These are phyloP conservation scores for Trichophyton simii DNA, from an alignment of 2,329 filamentous ascomycete genomes.

Conservation along the genomic window DNA sequence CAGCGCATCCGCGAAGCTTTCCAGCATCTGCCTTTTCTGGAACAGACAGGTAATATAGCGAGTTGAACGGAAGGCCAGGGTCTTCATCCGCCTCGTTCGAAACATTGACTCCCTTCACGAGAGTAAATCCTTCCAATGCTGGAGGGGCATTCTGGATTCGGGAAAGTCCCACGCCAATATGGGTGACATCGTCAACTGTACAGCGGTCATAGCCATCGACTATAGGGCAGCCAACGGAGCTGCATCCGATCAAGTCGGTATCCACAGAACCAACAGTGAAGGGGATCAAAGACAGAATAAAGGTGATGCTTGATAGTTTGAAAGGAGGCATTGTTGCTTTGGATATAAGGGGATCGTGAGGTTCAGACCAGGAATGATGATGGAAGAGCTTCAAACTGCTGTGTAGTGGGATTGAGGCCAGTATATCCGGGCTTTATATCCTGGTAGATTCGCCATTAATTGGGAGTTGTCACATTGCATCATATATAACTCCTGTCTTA, in stretches of 20 bases:
- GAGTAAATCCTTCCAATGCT: constrained; percentile 10
- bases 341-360: not conserved
- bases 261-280: not conserved
- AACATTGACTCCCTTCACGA: constrained; percentile 12
- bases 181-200: not conserved
- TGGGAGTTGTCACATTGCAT: not conserved
- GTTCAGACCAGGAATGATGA: too few relatives aligned
- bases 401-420: not conserved
- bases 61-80: constrained; percentile 8
- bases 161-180: not conserved
- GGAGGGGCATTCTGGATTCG: constrained; percentile 7
- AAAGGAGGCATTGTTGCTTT: not conserved
- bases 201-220: not conserved
- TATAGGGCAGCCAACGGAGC: not conserved
- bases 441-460: not conserved
- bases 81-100: not conserved
- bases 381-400: too few relatives aligned
- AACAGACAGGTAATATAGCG: constrained; percentile 13
- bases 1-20: constrained; percentile 12
- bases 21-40: constrained; percentile 4
- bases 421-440: not conserved
- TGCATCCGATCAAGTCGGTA: not conserved
- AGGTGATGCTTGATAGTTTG: not conserved
- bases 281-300: not conserved
- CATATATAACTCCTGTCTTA: not conserved